Evolutionary conservation across 2,329 filamentous ascomycete genomes (phyloP), one percentile per base, ranked within the genome.

Genomic region (Verruconis gallopava): DNA sequence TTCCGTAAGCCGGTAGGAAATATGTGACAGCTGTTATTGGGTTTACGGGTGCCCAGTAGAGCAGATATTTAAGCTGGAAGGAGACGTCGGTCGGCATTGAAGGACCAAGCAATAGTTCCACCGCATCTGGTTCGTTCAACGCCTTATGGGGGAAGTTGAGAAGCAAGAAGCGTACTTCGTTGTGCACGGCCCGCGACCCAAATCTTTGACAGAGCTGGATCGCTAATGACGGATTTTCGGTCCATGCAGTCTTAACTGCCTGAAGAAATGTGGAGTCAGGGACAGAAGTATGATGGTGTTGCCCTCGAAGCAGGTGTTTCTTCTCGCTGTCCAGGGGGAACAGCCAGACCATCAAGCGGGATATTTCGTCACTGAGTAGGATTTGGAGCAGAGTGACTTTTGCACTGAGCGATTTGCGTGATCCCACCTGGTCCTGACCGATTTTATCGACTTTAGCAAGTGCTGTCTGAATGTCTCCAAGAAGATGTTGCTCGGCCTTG

Each of bases 11-110:
- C 1, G 93, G 93, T 50, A 94, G 60, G 66, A 98, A 96, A 62
- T 93, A 86, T 0, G 86, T 94, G 4, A 93, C 80, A 1, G 93
- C 88, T 6, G 88, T 91, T 47, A 94, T 81, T 0, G 91, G 91
- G 54, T 94, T 94, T 21, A 94, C 79, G 0, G 91, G 78, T 17
- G 81, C 75, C 91, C 91, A 99, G 64, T 84, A 95, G 2, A 98
- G 68, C 13, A 98, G 68, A 59, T 93, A 94, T 71, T 89, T 94
- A 42, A 96, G 71, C 60, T 95, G 88, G 51, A 78, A 79, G 42
- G 76, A 78, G 35, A 96, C 73, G 61, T 96, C 89, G 30, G 68
- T 67, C 0, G 88, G 86, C 39, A 96, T 63, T 34, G 76, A 68
- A 18, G 78, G 73, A 15, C 84, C 85, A 21, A 98, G 73, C 43